A percentile compares a stretch with the other conserved stretches of the same genome.
Evolutionary conservation across 106 monocot genomes (phyloP).

Genomic region (Dioscorea alata): DNA sequence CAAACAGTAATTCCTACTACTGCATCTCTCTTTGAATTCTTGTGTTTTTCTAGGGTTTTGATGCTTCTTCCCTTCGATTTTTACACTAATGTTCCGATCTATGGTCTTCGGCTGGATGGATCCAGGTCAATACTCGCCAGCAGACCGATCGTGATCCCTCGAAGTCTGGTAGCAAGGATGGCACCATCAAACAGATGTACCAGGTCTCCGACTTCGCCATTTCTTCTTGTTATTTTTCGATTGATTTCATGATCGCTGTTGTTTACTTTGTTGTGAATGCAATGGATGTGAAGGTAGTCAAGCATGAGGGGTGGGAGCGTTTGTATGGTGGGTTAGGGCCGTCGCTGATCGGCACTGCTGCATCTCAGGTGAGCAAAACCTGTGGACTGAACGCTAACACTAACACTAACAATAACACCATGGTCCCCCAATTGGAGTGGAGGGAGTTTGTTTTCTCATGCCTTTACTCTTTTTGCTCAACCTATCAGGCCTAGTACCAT

Average conservation of each 20-base stretch:
- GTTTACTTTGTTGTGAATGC: not conserved
- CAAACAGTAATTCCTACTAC: slow-evolving; percentile 51
- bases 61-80: not conserved
- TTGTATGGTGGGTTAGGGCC: slow-evolving; percentile 77
- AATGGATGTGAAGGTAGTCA: slow-evolving; percentile 44
- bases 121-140: slow-evolving; percentile 83
- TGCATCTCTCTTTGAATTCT: not conserved
- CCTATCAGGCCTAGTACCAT: too few species aligned
- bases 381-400: too few species aligned
- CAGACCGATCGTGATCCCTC: slow-evolving; percentile 80
- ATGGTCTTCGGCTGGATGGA: not conserved
- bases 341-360: slow-evolving; percentile 84
- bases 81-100: not conserved
- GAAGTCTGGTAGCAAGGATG: slow-evolving; percentile 32
- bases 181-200: slow-evolving; percentile 57
- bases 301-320: slow-evolving; percentile 78
- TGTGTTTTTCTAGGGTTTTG: not conserved
- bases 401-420: not conserved
- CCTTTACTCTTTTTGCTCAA: too few species aligned
- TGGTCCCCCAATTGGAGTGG: too few species aligned
- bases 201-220: slow-evolving; percentile 12
- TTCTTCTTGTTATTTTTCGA: not conserved
- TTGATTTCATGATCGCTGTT: not conserved
- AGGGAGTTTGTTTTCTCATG: too few species aligned
- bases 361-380: slow-evolving; percentile 59